These are phyloP conservation scores for Cudoniella acicularis DNA, from an alignment of 495 filamentous ascomycete genomes.

Conservation along the genomic window DNA sequence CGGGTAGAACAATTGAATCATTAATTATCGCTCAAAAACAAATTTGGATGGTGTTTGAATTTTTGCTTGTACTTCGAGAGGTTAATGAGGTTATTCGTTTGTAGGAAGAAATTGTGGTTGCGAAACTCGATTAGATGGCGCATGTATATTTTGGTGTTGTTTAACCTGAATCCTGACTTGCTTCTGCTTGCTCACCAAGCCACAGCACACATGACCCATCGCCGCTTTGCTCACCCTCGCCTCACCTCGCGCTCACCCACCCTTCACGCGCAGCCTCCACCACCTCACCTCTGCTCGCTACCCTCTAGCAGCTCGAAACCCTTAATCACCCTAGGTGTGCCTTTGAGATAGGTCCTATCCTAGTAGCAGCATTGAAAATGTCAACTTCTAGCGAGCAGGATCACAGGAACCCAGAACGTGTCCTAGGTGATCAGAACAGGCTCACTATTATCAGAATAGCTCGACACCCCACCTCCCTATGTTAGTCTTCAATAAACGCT, in stretches of 20 bases:
- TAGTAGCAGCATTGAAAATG: too few species aligned
- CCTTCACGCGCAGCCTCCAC: too few species aligned
- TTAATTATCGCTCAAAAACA: slow-evolving; percentile 14
- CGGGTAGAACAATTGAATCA: slow-evolving; percentile 20
- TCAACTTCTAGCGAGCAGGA: too few species aligned
- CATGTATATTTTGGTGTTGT: too few species aligned
- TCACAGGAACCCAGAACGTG: not conserved
- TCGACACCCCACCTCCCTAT: not conserved
- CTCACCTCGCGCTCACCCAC: too few species aligned
- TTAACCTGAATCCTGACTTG: too few species aligned
- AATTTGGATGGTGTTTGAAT: slow-evolving; percentile 13
- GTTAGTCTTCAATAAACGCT: too few species aligned
- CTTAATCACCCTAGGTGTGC: not conserved
- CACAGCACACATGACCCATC: not conserved
- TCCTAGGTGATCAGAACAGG: not conserved
- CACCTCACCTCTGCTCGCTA: not conserved
- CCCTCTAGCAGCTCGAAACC: not conserved
- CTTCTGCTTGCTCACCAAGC: not conserved
- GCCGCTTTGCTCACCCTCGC: too few species aligned
- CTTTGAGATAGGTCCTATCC: too few species aligned
- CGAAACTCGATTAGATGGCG: too few species aligned
- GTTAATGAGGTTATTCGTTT: slow-evolving; percentile 12
- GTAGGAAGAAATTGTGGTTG: not conserved
- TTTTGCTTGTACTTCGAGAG: slow-evolving; percentile 14
- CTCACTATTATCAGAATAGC: not conserved